phyloP scores from a whole-genome alignment of 1,284 basidiomycete species.

The Inonotus hispidus region DNA sequence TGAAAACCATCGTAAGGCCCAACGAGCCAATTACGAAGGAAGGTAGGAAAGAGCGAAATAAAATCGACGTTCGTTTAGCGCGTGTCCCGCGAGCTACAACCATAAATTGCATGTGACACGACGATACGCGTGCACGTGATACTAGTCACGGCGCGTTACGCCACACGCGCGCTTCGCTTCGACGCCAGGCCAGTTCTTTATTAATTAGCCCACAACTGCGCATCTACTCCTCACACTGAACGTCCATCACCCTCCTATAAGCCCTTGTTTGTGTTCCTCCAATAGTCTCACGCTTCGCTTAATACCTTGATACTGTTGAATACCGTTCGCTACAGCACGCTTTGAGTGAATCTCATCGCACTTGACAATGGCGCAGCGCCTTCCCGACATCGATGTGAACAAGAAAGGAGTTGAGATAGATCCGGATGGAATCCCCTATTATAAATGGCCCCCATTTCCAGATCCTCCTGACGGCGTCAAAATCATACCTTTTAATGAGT shows the following conservation, averaged over 20 bases:
- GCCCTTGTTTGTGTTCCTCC: not conserved
- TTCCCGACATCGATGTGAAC: not conserved
- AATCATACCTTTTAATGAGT: constrained; percentile 54
- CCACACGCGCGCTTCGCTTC: not conserved
- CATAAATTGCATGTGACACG: not conserved
- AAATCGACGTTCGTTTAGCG: not conserved
- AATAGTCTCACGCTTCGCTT: too few relatives aligned
- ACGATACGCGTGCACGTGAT: not conserved
- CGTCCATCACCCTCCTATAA: not conserved
- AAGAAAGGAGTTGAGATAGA: constrained; percentile 6
- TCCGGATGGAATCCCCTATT: constrained; percentile 7
- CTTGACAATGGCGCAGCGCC: not conserved
- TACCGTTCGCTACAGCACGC: too few relatives aligned
- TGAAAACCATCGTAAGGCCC: constrained; percentile 39
- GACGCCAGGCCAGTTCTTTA: too few relatives aligned
- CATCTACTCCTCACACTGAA: not conserved
- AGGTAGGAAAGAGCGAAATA: not conserved
- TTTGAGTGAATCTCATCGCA: too few relatives aligned
- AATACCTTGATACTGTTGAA: too few relatives aligned
- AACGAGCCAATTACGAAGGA: not conserved
- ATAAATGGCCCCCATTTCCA: constrained; percentile 59
- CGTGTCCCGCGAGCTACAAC: too few relatives aligned
- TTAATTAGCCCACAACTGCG: too few relatives aligned
- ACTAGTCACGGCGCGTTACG: not conserved
- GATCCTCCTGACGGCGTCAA: constrained; percentile 41